Percentiles rank a stretch among this genome's conserved stretches.
These are phyloP conservation scores for Aspergillus panamensis DNA, from an alignment of 495 filamentous ascomycete species.

Conservation along the genomic window DNA sequence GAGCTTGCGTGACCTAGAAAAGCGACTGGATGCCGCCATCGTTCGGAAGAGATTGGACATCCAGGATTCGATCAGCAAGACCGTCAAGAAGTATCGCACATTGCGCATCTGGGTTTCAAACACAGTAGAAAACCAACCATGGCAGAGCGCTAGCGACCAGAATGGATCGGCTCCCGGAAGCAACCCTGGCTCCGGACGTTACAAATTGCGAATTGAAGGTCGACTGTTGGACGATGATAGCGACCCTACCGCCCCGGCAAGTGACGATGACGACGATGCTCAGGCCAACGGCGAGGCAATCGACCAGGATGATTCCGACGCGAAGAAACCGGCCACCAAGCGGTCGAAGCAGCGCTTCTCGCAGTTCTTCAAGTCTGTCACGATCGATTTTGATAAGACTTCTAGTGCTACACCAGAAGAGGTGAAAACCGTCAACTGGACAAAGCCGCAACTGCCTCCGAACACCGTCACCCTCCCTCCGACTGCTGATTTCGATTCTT, in stretches of 20 bases:
- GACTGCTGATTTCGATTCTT: constrained; percentile 76
- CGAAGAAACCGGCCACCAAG: constrained; percentile 43
- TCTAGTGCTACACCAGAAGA: constrained; percentile 48
- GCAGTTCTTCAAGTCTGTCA: constrained; percentile 92
- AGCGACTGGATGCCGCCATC: constrained; percentile 88
- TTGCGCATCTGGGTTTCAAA: constrained; percentile 95
- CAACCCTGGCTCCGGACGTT: constrained; percentile 56
- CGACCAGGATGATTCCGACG: constrained; percentile 53
- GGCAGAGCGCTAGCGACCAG: constrained; percentile 62
- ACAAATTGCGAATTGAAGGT: constrained; percentile 90
- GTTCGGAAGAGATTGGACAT: constrained; percentile 91
- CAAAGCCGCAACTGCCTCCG: constrained; percentile 58
- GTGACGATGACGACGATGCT: constrained; percentile 55
- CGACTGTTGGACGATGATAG: constrained; percentile 76
- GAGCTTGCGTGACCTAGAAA: constrained; percentile 79
- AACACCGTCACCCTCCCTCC: constrained; percentile 45
- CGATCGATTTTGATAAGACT: constrained; percentile 74
- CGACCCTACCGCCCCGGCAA: constrained; percentile 41
- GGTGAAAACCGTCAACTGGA: constrained; percentile 66
- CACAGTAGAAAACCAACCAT: constrained; percentile 88
- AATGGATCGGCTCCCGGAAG: constrained; percentile 25
- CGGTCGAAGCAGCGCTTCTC: constrained; percentile 64
- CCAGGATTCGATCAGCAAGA: constrained; percentile 74
- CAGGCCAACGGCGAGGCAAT: constrained; percentile 45
- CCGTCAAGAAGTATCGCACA: constrained; percentile 76